Evolutionary conservation across 495 filamentous ascomycete genomes (phyloP).

Genomic region (Penicillium goetzii): DNA sequence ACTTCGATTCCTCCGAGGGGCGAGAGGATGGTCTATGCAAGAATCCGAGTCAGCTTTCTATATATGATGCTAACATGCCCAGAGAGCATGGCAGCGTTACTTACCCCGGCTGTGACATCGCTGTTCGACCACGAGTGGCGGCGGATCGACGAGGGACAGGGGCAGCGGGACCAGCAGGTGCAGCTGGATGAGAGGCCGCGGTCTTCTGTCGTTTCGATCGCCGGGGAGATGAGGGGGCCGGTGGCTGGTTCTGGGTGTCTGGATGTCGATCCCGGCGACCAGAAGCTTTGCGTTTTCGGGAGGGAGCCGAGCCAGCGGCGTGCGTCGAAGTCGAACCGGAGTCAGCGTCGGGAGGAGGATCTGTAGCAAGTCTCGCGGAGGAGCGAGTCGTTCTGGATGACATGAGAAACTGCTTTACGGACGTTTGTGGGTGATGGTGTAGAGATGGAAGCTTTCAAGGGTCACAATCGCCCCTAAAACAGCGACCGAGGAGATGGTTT

Average conservation of each 20-base stretch:
- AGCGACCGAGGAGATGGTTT: slow-evolving; percentile 10
- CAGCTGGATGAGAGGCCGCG: slow-evolving; percentile 45
- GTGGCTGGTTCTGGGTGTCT: slow-evolving; percentile 45
- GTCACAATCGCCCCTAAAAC: background rate
- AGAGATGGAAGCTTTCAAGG: slow-evolving; percentile 6
- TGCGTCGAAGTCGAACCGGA: slow-evolving; percentile 42
- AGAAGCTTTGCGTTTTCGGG: slow-evolving; percentile 62
- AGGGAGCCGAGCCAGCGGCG: slow-evolving; percentile 46
- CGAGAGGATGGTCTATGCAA: slow-evolving; percentile 48
- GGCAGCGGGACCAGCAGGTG: slow-evolving; percentile 45
- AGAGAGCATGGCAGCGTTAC: slow-evolving; percentile 22
- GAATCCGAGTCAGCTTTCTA: slow-evolving; percentile 7
- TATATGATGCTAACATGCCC: background rate
- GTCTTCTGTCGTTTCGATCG: slow-evolving; percentile 50
- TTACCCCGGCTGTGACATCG: slow-evolving; percentile 85
- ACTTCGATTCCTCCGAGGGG: slow-evolving; percentile 48
- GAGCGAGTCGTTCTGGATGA: slow-evolving; percentile 83
- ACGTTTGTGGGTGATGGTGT: slow-evolving; percentile 19
- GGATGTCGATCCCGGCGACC: slow-evolving; percentile 44
- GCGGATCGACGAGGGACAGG: slow-evolving; percentile 59
- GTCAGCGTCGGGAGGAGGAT: slow-evolving; percentile 45
- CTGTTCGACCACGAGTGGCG: slow-evolving; percentile 59
- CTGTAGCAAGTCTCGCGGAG: slow-evolving; percentile 75
- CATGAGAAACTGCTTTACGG: slow-evolving; percentile 62
- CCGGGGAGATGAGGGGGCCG: slow-evolving; percentile 46